phyloP scores from a whole-genome alignment of 345 rosid genomes.

The Balakata baccata region DNA sequence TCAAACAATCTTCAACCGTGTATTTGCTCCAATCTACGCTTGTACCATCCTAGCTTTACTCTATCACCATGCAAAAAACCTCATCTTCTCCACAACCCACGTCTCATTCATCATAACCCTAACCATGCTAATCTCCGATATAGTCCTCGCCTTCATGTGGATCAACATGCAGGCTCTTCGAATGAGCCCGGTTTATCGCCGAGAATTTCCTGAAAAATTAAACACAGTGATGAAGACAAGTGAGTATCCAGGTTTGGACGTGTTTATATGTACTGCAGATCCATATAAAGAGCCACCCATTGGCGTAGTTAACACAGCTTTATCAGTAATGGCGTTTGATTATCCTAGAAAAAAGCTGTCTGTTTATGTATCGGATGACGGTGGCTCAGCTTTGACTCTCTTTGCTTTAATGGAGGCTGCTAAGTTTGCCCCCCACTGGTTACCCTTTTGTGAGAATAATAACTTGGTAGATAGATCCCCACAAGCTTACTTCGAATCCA shows the following conservation, averaged over 20 bases:
- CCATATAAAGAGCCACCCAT: slow-evolving; percentile 1
- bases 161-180: slow-evolving; percentile 24
- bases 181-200: slow-evolving; percentile 7
- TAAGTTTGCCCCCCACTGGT: neutral
- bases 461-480: neutral
- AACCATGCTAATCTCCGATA: slow-evolving; percentile 46
- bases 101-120: slow-evolving; percentile 22
- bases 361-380: slow-evolving; percentile 2
- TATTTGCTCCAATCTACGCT: slow-evolving; percentile 44
- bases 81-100: slow-evolving; percentile 26
- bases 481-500: neutral
- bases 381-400: slow-evolving; percentile 3
- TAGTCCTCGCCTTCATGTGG: slow-evolving; percentile 67
- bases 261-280: slow-evolving; percentile 1
- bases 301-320: neutral
- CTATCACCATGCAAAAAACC: slow-evolving; percentile 44
- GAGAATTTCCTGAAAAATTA: slow-evolving; percentile 1
- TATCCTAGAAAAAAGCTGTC: neutral
- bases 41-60: slow-evolving; percentile 53
- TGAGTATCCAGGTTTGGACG: neutral
- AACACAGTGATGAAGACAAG: neutral
- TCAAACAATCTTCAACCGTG: slow-evolving; percentile 41
- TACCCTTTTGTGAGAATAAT: neutral
- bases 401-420: slow-evolving; percentile 7
- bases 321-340: neutral